Evolutionary conservation across 148 eudicot species (phyloP).

Genomic region (Chenopodium suecicum): DNA sequence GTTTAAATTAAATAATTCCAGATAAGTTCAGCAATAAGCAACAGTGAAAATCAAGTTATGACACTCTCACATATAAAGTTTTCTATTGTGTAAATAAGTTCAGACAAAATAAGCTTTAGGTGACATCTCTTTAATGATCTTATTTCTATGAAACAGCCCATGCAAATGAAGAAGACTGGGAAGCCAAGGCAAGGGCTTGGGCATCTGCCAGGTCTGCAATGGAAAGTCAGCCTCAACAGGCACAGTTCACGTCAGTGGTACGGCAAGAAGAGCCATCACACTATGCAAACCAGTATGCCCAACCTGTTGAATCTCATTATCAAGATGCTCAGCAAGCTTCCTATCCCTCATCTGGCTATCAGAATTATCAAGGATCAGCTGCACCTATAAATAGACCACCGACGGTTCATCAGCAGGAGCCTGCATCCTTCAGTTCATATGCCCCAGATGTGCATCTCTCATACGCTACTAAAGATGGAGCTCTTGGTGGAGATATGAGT

Average conservation of each 20-base stretch:
- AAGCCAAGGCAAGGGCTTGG: conserved; percentile 94
- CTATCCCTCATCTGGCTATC: conserved; percentile 49
- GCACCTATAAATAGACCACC: conserved; percentile 43
- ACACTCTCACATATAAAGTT: no score
- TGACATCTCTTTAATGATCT: background rate
- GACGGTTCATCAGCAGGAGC: conserved; percentile 47
- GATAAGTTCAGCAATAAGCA: no score
- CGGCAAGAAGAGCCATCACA: conserved; percentile 48
- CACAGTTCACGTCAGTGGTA: conserved; percentile 43
- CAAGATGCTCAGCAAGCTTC: conserved; percentile 46
- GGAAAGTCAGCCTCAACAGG: conserved; percentile 58
- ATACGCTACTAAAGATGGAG: conserved; percentile 54
- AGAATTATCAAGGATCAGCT: conserved; percentile 47
- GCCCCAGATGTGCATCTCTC: conserved; percentile 51
- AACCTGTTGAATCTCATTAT: conserved; percentile 46
- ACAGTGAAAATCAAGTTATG: no score
- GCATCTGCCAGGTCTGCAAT: conserved; percentile 69
- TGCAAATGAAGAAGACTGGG: conserved; percentile 95
- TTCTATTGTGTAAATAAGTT: no score
- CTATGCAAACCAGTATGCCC: conserved; percentile 60
- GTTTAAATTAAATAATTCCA: no score
- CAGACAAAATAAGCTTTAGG: no score
- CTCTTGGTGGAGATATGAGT: conserved; percentile 41
- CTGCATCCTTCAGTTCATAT: conserved; percentile 51
- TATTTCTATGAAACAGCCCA: conserved; percentile 39